phyloP scores from a whole-genome alignment of 257 asterid genomes.

The Nicotiana noctiflora region DNA sequence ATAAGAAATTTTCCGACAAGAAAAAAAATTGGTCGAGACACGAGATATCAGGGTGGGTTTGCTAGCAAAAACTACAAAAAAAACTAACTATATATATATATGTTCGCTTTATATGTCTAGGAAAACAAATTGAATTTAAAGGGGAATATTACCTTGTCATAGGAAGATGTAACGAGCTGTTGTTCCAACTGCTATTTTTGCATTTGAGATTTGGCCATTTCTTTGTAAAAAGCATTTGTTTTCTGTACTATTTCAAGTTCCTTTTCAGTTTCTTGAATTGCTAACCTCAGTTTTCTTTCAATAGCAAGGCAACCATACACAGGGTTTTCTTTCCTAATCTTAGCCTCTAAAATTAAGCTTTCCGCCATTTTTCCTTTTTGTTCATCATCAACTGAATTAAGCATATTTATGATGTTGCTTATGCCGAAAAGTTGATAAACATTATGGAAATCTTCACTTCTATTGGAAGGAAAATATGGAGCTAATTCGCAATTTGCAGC shows the following conservation, averaged over 20 bases:
- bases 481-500: not conserved
- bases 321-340: conserved; percentile 8
- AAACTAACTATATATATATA: too few species aligned
- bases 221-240: not conserved
- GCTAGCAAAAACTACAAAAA: too few species aligned
- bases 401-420: not conserved
- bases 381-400: not conserved
- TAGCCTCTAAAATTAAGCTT: not conserved
- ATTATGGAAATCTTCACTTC: not conserved
- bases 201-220: not conserved
- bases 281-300: not conserved
- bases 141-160: not conserved
- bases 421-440: not conserved
- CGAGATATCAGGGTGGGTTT: too few species aligned
- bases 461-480: not conserved
- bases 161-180: not conserved
- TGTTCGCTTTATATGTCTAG: too few species aligned
- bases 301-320: not conserved
- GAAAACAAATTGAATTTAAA: not conserved
- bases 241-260: not conserved
- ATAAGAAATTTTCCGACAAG: too few species aligned
- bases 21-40: too few species aligned
- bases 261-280: not conserved
- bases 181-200: too few species aligned
- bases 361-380: not conserved